Percentiles rank a stretch among this genome's conserved stretches.
phyloP scores from a whole-genome alignment of 2,329 filamentous ascomycete species.

The Aureobasidium sp. region DNA sequence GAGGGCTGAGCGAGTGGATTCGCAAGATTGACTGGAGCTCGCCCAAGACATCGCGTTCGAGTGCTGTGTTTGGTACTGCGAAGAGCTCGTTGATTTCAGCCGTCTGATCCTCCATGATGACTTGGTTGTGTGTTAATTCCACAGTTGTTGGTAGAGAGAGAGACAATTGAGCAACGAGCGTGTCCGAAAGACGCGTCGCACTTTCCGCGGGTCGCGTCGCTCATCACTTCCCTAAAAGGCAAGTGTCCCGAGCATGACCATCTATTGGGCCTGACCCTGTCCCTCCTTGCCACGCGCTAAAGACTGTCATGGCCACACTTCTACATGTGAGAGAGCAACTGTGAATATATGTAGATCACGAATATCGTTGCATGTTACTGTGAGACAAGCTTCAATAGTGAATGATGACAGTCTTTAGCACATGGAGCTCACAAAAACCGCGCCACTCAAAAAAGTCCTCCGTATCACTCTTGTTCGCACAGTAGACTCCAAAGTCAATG shows the following conservation, averaged over 20 bases:
- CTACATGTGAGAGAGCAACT: too few species aligned
- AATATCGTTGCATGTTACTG: too few species aligned
- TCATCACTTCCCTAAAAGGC: background rate
- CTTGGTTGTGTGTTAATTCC: background rate
- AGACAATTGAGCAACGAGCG: background rate
- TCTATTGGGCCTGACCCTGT: background rate
- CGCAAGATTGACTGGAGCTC: slow-evolving; percentile 82
- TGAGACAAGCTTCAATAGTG: too few species aligned
- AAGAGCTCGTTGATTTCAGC: slow-evolving; percentile 52
- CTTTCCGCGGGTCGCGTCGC: background rate
- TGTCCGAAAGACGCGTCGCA: background rate
- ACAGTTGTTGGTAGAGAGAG: background rate
- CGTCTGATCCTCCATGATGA: slow-evolving; percentile 37
- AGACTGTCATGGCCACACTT: too few species aligned
- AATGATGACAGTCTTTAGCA: too few species aligned
- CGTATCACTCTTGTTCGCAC: too few species aligned
- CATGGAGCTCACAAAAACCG: too few species aligned
- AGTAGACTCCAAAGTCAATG: too few species aligned
- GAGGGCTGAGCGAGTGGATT: slow-evolving; percentile 67
- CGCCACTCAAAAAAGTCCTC: too few species aligned
- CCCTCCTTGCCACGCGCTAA: too few species aligned
- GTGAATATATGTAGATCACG: too few species aligned
- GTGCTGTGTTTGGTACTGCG: slow-evolving; percentile 37
- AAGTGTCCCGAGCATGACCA: background rate
- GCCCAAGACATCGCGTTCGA: slow-evolving; percentile 67